These are phyloP conservation scores for Pseudogymnoascus sp. DNA, from an alignment of 2,329 filamentous ascomycete species.

Conservation along the genomic window DNA sequence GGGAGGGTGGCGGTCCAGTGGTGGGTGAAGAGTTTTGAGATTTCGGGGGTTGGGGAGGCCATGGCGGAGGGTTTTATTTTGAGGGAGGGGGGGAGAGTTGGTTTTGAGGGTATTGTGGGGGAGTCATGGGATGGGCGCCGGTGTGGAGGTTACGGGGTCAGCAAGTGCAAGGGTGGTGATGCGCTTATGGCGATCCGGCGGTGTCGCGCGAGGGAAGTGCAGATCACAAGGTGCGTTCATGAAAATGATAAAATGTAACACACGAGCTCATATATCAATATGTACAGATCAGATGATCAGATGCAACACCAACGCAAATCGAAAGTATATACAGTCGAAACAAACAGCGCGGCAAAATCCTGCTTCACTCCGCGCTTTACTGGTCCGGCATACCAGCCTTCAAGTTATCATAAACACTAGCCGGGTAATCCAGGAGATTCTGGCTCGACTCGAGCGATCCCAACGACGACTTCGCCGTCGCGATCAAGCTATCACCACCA, in stretches of 20 bases:
- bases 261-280: constrained; percentile 36
- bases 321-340: constrained; percentile 5
- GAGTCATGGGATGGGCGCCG: background rate
- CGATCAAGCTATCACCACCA: constrained; percentile 52
- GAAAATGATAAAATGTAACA: background rate
- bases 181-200: background rate
- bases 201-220: background rate
- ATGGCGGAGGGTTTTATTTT: background rate
- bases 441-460: constrained; percentile 37
- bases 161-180: background rate
- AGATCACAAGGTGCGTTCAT: background rate
- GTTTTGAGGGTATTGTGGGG: constrained; percentile 29
- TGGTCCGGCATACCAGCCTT: constrained; percentile 28
- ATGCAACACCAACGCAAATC: background rate
- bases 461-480: constrained; percentile 35
- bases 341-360: background rate
- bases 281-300: constrained; percentile 34
- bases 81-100: constrained; percentile 35
- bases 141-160: background rate
- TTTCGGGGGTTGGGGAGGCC: background rate
- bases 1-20: constrained; percentile 40
- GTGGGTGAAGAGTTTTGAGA: constrained; percentile 31
- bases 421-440: constrained; percentile 46
- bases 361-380: constrained; percentile 9
- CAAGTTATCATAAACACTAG: constrained; percentile 49